Evolutionary conservation across 305 asterid genomes (phyloP).

Genomic region (Solanum chacoense): DNA sequence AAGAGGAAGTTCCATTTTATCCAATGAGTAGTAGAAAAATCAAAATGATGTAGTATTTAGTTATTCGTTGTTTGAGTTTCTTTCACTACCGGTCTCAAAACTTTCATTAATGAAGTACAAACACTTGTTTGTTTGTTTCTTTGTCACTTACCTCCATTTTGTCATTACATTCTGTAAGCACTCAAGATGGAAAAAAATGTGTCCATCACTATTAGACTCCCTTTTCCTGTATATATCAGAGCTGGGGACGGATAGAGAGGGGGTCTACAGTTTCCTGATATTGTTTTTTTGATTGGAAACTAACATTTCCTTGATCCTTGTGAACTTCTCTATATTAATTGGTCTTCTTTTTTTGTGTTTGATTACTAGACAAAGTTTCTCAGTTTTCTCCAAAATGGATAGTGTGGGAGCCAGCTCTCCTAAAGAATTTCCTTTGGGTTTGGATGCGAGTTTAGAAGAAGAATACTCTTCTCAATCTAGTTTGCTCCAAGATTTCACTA

Average conservation of each 20-base stretch:
- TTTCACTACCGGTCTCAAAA: neutral
- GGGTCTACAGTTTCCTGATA: neutral
- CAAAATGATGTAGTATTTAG: neutral
- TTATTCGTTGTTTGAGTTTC: neutral
- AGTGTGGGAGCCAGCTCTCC: conserved; percentile 24
- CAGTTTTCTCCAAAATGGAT: conserved; percentile 42
- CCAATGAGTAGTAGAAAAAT: neutral
- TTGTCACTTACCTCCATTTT: neutral
- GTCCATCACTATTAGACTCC: neutral
- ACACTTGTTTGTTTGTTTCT: neutral
- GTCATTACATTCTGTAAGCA: neutral
- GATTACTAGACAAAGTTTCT: conserved; percentile 7
- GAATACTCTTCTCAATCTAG: conserved; percentile 52
- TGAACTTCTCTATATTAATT: neutral
- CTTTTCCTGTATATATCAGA: neutral
- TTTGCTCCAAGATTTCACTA: conserved; percentile 58
- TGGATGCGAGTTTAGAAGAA: conserved; percentile 41
- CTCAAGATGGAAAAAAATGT: neutral
- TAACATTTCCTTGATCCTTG: neutral
- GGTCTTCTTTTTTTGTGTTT: neutral
- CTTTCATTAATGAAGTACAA: neutral
- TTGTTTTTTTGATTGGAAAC: neutral
- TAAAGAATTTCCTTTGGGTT: conserved; percentile 24
- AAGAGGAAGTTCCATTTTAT: neutral
- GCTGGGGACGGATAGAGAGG: neutral